A percentile compares a stretch with the other conserved stretches of the same genome.
Evolutionary conservation across 306 rosid genomes (phyloP).

Genomic region (Prunus mongolica): DNA sequence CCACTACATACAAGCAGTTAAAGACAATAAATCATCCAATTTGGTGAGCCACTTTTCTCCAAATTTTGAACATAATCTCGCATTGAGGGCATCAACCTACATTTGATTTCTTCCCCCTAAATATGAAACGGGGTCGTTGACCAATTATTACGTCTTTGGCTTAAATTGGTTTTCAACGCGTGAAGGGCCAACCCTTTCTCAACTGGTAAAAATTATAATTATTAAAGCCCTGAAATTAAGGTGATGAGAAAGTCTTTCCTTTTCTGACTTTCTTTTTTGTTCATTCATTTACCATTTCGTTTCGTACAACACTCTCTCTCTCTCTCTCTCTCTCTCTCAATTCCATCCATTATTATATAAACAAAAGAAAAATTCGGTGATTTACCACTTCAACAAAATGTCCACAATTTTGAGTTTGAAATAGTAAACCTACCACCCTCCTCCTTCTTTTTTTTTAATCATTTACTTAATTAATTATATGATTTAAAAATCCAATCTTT

Average conservation of each 20-base stretch:
- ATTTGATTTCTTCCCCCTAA: conserved; percentile 4
- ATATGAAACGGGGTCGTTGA: conserved; percentile 15
- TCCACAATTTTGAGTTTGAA: not conserved
- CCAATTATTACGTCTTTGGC: conserved; percentile 3
- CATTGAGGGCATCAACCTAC: conserved; percentile 8
- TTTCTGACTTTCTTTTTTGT: conserved; percentile 13
- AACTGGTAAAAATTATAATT: not conserved
- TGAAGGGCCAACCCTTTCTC: not conserved
- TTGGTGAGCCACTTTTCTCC: conserved; percentile 47
- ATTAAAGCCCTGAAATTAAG: no score
- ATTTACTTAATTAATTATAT: not conserved
- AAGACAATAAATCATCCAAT: conserved; percentile 12
- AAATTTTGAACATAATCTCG: conserved; percentile 8
- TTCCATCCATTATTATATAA: not conserved
- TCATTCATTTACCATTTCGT: not conserved
- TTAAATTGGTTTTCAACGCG: not conserved
- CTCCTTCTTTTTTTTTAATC: no score
- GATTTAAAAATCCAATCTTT: not conserved
- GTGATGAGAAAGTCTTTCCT: conserved; percentile 1
- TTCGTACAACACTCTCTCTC: not conserved
- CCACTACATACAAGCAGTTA: conserved; percentile 15
- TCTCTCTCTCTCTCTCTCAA: not conserved
- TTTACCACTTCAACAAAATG: not conserved
- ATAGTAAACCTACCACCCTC: not conserved
- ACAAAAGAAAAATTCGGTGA: not conserved